Evolutionary conservation across 441 rosid species (phyloP), one percentile per base, ranked within the genome.

Genomic region (Bocquillonia castaneifolia): DNA sequence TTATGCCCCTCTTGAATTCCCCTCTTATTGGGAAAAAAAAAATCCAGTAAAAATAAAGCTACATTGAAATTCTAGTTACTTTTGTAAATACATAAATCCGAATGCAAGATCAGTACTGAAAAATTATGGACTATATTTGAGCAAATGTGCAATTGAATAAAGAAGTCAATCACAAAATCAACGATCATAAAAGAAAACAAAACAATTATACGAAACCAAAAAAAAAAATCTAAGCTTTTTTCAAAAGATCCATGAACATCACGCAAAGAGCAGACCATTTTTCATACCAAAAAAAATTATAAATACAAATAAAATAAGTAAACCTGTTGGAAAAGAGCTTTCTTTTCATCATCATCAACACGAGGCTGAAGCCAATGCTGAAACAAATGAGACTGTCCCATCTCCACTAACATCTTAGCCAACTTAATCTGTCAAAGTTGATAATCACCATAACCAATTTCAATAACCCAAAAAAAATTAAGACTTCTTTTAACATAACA

Each of bases 361-460:
- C 99, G 93, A 5, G 87, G 90, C 55, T 74, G 86, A 13, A 92
- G 72, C 99, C 99, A 93, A 52, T 88, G 82, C 74, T 71, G 63
- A 67, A 93, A 93, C 75, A 91, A 69, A 78, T 87, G 96, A 74
- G 32, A 73, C 89, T 93, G 99, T 48, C 85, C 91, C 81, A 79
- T 79, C 72, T 87, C 91, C 59, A 87, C 64, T 60, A 93, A 52
- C 76, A 85, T 78, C 83, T 86, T 85, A 5, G 96, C 96, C 85
- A 94, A 74, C 72, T 87, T 83, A 71, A 90, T 71, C 99, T 94
- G 84, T 61, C 72, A 72, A 37, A 42, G 15, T 7, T 14, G 2
- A 42, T 42, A 2, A 31, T 45, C 26, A 57, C 32, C 62, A 44
- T 8, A 36, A 59, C 20, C 34, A 25, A 60, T 56, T 51, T 25